Conservation (phyloP, 345 rosid species). For the Citrus cavaleriei region DNA sequence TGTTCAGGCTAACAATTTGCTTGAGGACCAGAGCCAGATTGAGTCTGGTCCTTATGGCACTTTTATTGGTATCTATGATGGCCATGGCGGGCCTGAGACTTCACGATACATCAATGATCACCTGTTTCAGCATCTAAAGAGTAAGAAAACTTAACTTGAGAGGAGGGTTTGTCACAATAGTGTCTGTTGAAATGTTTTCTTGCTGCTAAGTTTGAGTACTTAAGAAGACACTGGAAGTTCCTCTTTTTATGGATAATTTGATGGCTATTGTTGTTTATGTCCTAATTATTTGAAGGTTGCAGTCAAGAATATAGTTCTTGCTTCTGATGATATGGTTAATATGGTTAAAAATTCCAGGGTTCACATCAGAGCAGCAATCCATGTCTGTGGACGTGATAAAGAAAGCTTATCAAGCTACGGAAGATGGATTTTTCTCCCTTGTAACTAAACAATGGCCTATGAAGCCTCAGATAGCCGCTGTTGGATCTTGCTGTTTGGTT, state of each 20-base stretch:
- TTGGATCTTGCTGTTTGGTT: conserved; percentile 91
- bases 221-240: neutral
- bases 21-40: conserved; percentile 94
- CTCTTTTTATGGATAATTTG: neutral
- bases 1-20: conserved; percentile 85
- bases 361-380: conserved; percentile 67
- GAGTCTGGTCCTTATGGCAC: conserved; percentile 94
- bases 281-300: neutral
- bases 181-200: neutral
- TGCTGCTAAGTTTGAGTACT: neutral
- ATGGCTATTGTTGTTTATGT: neutral
- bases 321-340: neutral
- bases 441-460: conserved; percentile 92
- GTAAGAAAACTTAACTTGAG: conserved; percentile 37
- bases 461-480: conserved; percentile 96
- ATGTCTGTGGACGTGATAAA: conserved; percentile 81
- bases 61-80: conserved; percentile 90
- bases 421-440: conserved; percentile 81
- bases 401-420: conserved; percentile 92
- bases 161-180: neutral
- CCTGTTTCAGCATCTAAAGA: conserved; percentile 83
- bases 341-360: conserved; percentile 40
- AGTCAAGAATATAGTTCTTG: neutral
- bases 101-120: conserved; percentile 83
- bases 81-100: conserved; percentile 99